Conservation (phyloP, 352 stramenopile species). For the Halophytophthora batemanensis region DNA sequence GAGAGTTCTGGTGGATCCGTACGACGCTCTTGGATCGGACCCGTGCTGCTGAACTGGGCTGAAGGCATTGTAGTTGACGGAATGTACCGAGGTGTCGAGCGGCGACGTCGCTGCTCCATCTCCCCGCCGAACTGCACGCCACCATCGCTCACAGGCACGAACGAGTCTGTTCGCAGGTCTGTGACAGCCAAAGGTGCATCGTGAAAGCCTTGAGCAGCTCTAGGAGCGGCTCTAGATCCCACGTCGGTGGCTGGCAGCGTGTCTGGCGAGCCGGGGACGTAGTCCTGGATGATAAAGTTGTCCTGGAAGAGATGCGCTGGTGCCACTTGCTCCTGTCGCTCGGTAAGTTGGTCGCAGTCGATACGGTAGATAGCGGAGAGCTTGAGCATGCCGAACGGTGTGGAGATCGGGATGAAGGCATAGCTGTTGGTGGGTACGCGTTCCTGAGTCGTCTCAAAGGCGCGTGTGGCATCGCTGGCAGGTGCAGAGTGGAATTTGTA, state of each 20-base stretch:
- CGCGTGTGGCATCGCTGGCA: conserved; percentile 15
- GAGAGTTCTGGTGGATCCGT: conserved; percentile 10
- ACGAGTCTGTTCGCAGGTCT: conserved; percentile 27
- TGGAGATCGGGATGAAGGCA: conserved; percentile 74
- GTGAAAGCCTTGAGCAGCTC: conserved; percentile 1
- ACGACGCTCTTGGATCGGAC: conserved; percentile 5
- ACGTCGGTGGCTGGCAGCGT: conserved; percentile 19
- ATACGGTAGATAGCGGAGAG: conserved; percentile 61
- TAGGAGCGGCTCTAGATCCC: conserved; percentile 20
- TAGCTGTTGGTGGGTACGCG: conserved; percentile 53
- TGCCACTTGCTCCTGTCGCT: conserved; percentile 28
- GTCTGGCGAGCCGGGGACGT: conserved; percentile 69
- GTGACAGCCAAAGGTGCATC: conserved; percentile 12
- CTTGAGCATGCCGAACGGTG: conserved; percentile 74
- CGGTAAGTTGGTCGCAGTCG: conserved; percentile 47
- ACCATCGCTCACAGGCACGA: conserved; percentile 34
- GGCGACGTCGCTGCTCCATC: conserved; percentile 21
- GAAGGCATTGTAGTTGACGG: conserved; percentile 8
- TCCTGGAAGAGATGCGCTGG: conserved; percentile 60
- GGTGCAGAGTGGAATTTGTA: conserved; percentile 51
- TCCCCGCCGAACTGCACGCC: conserved; percentile 23
- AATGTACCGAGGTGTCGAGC: conserved; percentile 42
- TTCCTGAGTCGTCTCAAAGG: conserved; percentile 41
- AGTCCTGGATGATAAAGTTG: conserved; percentile 85
- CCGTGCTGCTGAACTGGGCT: conserved; percentile 21